These are phyloP conservation scores for Phragmites australis DNA, from an alignment of 176 grass and related monocot species.

Conservation along the genomic window DNA sequence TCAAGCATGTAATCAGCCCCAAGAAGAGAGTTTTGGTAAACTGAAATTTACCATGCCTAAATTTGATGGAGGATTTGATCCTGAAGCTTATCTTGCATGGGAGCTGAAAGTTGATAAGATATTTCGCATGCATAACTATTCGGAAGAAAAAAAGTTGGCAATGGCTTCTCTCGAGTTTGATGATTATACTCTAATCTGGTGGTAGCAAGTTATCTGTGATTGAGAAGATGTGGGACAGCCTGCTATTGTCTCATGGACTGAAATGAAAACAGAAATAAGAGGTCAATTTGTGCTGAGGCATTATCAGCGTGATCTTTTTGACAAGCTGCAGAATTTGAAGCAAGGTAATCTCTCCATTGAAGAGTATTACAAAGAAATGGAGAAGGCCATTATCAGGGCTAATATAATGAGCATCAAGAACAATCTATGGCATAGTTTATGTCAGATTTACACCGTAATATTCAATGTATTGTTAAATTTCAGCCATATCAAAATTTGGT, in stretches of 20 bases:
- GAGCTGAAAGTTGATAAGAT: not conserved
- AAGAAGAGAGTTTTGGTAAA: not conserved
- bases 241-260: not conserved
- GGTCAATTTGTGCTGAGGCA: not conserved
- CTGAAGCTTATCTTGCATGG: not conserved
- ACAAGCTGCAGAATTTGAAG: not conserved
- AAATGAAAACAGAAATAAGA: not conserved
- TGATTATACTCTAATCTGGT: not conserved
- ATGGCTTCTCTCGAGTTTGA: not conserved
- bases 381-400: not conserved
- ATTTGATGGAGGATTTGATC: not conserved
- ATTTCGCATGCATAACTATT: not conserved
- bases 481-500: not conserved
- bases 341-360: not conserved
- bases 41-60: not conserved
- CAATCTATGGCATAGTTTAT: not conserved
- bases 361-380: not conserved
- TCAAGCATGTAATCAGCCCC: not conserved
- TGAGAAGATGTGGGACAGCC: not conserved
- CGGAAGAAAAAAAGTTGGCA: not conserved
- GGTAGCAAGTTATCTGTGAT: not conserved
- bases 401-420: not conserved
- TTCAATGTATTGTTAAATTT: not conserved
- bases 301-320: not conserved
- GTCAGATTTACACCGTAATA: not conserved